Evolutionary conservation across 2,329 filamentous ascomycete genomes (phyloP), one percentile per base, ranked within the genome.

Genomic region (Microdochium paspali): DNA sequence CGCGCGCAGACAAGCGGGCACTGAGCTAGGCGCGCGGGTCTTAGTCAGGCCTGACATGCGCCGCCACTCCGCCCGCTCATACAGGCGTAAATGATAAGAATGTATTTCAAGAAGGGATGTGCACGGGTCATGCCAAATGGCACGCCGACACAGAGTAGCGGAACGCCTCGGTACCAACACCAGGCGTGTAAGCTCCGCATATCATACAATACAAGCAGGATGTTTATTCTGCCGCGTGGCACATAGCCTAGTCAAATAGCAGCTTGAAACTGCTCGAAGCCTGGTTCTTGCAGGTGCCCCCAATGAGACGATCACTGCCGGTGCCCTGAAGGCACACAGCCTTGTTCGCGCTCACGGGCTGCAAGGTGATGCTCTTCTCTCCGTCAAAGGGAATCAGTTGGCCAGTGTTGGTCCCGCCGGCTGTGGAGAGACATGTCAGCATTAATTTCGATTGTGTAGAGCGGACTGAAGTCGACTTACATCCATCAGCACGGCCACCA

Each of bases 301-400:
- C 15, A 6, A 40, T 18, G n/a, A 40, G 18, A 6, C 35, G 35
- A 18, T 40, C 18, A 12, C 35, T 21, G 6, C 18, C 15, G 35
- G 23, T 9, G 6, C 35, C 35, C 35, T 40, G 20, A 35, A 76
- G 58, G 49, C 74, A 77, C 2, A 65, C 69, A 44, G 58, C 57
- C 45, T 67, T 68, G 21, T 64, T 62, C 47, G 67, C 69, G 46
- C 68, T 73, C 18, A 61, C 58, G 0, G 74, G 74, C 10, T 69
- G 65, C 21, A 77, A 65, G 0, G 67, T 59, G 31, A 79, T 66
- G 48, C 61, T 66, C 2, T 59, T 59, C 21, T 63, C 61, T 1
- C 66, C 69, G 3, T 61, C 63, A 49, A 74, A 77, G 2, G 69
- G 69, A 50, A 77, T 68, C 7, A 78, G 59, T 54, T 79, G 76